Evolutionary conservation across 192 early-diverging fungal species (phyloP).

Genomic region (Thamnidium elegans): DNA sequence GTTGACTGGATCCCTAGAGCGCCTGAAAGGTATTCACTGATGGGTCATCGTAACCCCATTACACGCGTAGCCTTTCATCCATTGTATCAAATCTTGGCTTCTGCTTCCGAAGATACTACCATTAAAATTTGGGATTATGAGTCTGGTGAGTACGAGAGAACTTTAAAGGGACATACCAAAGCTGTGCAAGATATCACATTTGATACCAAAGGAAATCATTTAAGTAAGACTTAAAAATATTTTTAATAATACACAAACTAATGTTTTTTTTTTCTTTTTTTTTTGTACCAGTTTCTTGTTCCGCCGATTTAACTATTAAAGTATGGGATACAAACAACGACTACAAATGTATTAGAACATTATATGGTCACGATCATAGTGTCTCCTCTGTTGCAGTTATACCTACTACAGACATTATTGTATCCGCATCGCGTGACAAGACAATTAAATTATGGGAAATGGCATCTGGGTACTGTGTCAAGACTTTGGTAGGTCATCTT

Average conservation of each 20-base stretch:
- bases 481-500: slow-evolving; percentile 74
- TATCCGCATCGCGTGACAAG: slow-evolving; percentile 88
- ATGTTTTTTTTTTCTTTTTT: neutral
- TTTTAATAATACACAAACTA: neutral
- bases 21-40: slow-evolving; percentile 70
- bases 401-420: slow-evolving; percentile 75
- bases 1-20: slow-evolving; percentile 82
- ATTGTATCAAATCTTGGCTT: slow-evolving; percentile 74
- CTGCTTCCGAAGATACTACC: slow-evolving; percentile 88
- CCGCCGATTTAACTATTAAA: slow-evolving; percentile 88
- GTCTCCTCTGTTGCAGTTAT: slow-evolving; percentile 78
- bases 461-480: slow-evolving; percentile 78
- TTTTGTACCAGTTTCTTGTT: slow-evolving; percentile 67
- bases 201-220: slow-evolving; percentile 75
- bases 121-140: slow-evolving; percentile 95
- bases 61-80: slow-evolving; percentile 87
- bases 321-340: slow-evolving; percentile 86
- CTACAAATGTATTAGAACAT: slow-evolving; percentile 81
- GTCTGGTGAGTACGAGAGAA: slow-evolving; percentile 87
- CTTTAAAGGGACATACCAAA: slow-evolving; percentile 94
- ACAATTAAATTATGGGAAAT: slow-evolving; percentile 92
- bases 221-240: slow-evolving; percentile 51
- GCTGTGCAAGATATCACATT: slow-evolving; percentile 88
- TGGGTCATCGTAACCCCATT: slow-evolving; percentile 79
- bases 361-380: slow-evolving; percentile 92